Evolutionary conservation across 345 rosid species (phyloP).

Genomic region (Erodium maritimum): DNA sequence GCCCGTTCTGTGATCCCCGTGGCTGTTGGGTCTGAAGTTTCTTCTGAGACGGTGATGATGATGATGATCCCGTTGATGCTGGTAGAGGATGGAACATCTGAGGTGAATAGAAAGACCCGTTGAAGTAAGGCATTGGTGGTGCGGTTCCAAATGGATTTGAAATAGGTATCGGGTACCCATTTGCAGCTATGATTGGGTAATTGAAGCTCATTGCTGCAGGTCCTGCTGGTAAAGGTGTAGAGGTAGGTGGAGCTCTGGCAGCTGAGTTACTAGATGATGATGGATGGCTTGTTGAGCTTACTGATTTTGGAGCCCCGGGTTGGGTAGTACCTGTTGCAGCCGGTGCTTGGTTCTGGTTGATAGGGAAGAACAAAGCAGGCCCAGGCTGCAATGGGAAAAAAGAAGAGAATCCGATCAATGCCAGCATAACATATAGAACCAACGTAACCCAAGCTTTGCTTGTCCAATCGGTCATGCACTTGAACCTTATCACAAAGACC

Average conservation of each 20-base stretch:
- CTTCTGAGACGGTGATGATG: background rate
- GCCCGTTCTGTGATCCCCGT: too few relatives aligned
- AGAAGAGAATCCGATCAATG: background rate
- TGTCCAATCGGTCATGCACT: too few relatives aligned
- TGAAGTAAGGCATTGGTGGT: slow-evolving; percentile 31
- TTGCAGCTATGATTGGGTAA: slow-evolving; percentile 31
- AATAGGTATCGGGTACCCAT: slow-evolving; percentile 30
- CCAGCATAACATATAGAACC: too few relatives aligned
- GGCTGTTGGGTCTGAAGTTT: background rate
- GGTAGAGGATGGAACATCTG: slow-evolving; percentile 39
- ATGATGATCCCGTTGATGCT: background rate
- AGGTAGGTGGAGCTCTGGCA: slow-evolving; percentile 8
- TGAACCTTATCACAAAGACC: too few relatives aligned
- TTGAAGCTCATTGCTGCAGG: slow-evolving; percentile 27
- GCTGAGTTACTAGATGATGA: slow-evolving; percentile 16
- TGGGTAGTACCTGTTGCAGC: slow-evolving; percentile 13
- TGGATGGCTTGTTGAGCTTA: slow-evolving; percentile 19
- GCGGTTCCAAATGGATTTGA: slow-evolving; percentile 21
- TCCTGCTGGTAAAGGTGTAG: slow-evolving; percentile 15
- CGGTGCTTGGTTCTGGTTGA: slow-evolving; percentile 30
- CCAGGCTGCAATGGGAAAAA: slow-evolving; percentile 27
- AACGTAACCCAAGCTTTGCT: too few relatives aligned
- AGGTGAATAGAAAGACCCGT: slow-evolving; percentile 39
- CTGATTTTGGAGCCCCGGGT: slow-evolving; percentile 19
- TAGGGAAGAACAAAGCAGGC: slow-evolving; percentile 34